Conservation (phyloP, 805 yeast genomes). For the Barnettozyma populi region DNA sequence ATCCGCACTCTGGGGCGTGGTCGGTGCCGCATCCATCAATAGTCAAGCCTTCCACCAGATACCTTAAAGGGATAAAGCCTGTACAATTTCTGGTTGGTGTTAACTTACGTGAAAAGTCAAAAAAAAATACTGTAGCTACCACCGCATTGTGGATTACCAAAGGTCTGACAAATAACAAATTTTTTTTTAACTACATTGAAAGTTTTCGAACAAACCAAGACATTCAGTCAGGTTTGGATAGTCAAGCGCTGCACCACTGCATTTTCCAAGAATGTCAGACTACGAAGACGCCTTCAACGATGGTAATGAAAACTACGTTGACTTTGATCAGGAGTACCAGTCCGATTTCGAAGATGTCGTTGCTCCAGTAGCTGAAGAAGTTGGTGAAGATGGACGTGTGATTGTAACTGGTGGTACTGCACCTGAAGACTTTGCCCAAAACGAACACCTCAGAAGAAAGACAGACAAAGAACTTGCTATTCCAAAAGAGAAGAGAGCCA, state of each 20-base stretch:
- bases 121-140: too few relatives aligned
- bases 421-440: slow-evolving; percentile 43
- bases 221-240: too few relatives aligned
- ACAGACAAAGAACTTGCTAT: slow-evolving; percentile 79
- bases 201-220: too few relatives aligned
- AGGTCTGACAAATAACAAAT: background rate
- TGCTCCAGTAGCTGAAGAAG: slow-evolving; percentile 28
- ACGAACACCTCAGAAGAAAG: slow-evolving; percentile 43
- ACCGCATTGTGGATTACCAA: background rate
- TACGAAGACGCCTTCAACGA: slow-evolving; percentile 61
- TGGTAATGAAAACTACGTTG: slow-evolving; percentile 64
- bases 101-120: too few relatives aligned
- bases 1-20: background rate
- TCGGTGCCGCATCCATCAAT: background rate
- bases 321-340: slow-evolving; percentile 80
- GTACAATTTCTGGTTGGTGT: too few relatives aligned
- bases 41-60: background rate
- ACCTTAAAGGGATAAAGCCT: too few relatives aligned
- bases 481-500: slow-evolving; percentile 80
- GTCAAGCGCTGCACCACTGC: background rate
- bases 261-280: slow-evolving; percentile 40
- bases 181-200: background rate
- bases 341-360: slow-evolving; percentile 61
- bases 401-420: slow-evolving; percentile 69
- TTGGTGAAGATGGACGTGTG: slow-evolving; percentile 62